Conservation (phyloP, 164 flowering plant genomes). For the Macadamia integrifolia region DNA sequence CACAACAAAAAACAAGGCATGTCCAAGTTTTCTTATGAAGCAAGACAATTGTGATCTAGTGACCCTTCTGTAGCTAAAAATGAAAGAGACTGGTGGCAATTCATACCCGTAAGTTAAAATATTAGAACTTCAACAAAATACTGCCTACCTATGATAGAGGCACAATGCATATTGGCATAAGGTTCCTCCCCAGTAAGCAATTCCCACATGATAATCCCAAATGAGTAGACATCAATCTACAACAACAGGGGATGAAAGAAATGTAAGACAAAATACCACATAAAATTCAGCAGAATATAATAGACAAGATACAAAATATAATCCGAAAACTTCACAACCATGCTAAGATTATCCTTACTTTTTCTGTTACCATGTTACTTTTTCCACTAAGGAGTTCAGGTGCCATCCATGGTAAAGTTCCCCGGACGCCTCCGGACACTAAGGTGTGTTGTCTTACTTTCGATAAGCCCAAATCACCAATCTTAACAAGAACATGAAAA, state of each 20-base stretch:
- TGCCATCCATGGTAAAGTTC: constrained; percentile 99
- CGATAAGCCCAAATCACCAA: constrained; percentile 93
- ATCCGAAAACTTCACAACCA: not conserved
- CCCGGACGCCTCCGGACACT: constrained; percentile 97
- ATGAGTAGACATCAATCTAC: constrained; percentile 97
- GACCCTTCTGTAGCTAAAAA: not conserved
- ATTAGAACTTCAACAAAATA: not conserved
- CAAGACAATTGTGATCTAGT: not conserved
- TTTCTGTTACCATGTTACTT: constrained; percentile 89
- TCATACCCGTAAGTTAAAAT: not conserved
- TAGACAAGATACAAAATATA: not conserved
- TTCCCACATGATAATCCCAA: constrained; percentile 97
- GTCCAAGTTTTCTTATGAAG: too few species aligned
- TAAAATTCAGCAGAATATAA: not conserved
- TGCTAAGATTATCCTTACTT: constrained; percentile 38
- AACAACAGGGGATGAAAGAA: constrained; percentile 4
- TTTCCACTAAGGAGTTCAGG: constrained; percentile 96
- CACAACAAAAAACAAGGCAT: too few species aligned
- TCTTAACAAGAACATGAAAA: constrained; percentile 32
- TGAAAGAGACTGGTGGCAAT: not conserved
- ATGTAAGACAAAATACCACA: too few species aligned
- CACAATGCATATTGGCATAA: constrained; percentile 85
- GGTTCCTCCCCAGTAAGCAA: constrained; percentile 96
- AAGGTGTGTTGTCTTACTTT: constrained; percentile 90
- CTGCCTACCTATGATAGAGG: constrained; percentile 77